A percentile compares a stretch with the other conserved stretches of the same genome.
These are phyloP conservation scores for Thelephora terrestris DNA, from an alignment of 1,284 basidiomycete genomes.

Conservation along the genomic window DNA sequence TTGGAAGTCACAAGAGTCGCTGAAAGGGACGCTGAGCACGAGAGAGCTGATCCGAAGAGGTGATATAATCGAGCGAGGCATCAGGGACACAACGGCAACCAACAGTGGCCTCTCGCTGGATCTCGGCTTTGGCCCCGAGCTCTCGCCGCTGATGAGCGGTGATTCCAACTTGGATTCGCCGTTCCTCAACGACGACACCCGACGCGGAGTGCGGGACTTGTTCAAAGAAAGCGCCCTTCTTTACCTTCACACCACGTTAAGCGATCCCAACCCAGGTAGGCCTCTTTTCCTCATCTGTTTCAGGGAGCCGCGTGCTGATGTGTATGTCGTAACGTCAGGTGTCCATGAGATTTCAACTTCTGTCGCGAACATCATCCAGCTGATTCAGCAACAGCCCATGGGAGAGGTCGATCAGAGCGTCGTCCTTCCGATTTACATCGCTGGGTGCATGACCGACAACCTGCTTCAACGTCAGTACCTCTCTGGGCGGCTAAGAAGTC, in stretches of 20 bases:
- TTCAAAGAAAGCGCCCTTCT: conserved; percentile 60
- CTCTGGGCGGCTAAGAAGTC: conserved; percentile 41
- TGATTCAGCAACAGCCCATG: conserved; percentile 41
- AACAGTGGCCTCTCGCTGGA: conserved; percentile 27
- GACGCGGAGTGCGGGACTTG: conserved; percentile 42
- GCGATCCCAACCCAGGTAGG: conserved; percentile 56
- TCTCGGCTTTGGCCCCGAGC: conserved; percentile 25
- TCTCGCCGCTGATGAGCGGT: conserved; percentile 9
- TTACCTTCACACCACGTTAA: conserved; percentile 63
- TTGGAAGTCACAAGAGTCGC: conserved; percentile 59
- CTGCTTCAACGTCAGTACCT: conserved; percentile 48
- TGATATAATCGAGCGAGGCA: conserved; percentile 51
- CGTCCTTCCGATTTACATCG: conserved; percentile 62
- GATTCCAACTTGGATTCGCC: conserved; percentile 4
- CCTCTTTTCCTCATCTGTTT: conserved; percentile 8
- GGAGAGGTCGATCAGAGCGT: conserved; percentile 55
- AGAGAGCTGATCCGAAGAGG: conserved; percentile 61
- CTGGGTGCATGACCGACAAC: conserved; percentile 62
- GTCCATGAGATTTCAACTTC: conserved; percentile 61
- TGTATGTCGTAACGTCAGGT: conserved; percentile 28
- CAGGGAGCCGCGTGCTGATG: conserved; percentile 6
- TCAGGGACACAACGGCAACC: conserved; percentile 27
- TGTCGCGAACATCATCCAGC: conserved; percentile 41
- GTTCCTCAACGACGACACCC: conserved; percentile 31
- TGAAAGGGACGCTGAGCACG: conserved; percentile 53